Evolutionary conservation across 768 basidiomycete species (phyloP).

Genomic region (Lactarius sp.): DNA sequence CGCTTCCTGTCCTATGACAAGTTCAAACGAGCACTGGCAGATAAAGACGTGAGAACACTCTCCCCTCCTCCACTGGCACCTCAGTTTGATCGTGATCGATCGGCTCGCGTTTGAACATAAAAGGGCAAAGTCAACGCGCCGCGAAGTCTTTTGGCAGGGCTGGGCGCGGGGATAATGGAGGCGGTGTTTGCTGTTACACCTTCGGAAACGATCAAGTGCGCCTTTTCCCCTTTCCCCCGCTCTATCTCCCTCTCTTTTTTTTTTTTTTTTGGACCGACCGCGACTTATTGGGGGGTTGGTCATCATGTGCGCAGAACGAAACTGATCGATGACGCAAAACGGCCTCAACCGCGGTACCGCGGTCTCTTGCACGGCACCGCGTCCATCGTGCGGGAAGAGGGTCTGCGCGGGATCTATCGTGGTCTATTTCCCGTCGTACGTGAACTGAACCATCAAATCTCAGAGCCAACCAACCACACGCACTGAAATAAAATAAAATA

Average conservation of each 20-base stretch:
- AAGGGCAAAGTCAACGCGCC: conserved; percentile 91
- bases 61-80: not conserved
- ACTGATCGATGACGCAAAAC: conserved; percentile 90
- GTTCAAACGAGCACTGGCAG: conserved; percentile 80
- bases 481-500: not conserved
- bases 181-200: conserved; percentile 94
- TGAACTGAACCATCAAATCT: conserved; percentile 21
- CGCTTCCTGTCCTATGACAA: conserved; percentile 93
- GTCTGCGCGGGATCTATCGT: conserved; percentile 78
- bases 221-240: not conserved
- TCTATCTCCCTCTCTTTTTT: not conserved
- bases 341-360: conserved; percentile 76
- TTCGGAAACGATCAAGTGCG: conserved; percentile 96
- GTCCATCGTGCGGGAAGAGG: conserved; percentile 80
- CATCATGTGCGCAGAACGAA: conserved; percentile 64
- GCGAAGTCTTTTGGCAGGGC: conserved; percentile 71
- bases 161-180: conserved; percentile 88
- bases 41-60: conserved; percentile 56
- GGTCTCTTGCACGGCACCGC: conserved; percentile 83
- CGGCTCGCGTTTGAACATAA: not conserved
- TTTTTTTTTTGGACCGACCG: not conserved
- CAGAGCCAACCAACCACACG: not conserved
- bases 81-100: not conserved
- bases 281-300: not conserved
- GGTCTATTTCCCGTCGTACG: conserved; percentile 91